Evolutionary conservation across 768 basidiomycete species (phyloP), one percentile per base, ranked within the genome.

Genomic region (Candolleomyces aberdarensis): DNA sequence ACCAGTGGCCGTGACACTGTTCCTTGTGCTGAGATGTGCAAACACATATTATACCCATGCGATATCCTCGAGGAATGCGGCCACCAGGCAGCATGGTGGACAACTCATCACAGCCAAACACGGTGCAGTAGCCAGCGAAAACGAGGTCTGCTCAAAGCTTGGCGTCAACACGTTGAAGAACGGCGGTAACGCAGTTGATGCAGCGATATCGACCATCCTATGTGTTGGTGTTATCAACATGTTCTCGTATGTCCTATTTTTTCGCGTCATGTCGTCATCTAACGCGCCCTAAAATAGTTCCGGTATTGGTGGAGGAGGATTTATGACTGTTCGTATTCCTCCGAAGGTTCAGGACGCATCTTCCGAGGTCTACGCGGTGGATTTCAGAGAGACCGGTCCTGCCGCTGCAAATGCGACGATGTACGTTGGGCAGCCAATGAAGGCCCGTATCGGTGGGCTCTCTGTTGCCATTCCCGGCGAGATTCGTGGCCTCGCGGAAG

Each of bases 101-200:
- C 36, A 36, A 5, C 36, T 36, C 36, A 36, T 36, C 36, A 36
- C 36, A 36, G 36, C 36, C 36, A 36, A 36, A 47, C 46, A 88
- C 63, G 96, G 92, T 5, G 96, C 94, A 0, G 95, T 98, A 14
- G 94, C 96, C 5, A 81, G 88, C 29, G 96, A 98, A 76, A 93
- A 95, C 72, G 80, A 83, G 63, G 75, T 85, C n/a, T 98, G 96
- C 72, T 96, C 94, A 7, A 74, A 90, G 48, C 87, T 96, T 53
- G 96, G 95, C 3, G 85, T 97, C 2, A 76, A 85, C 5, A 78
- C 87, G 9, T 66, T 96, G 60, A 87, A 85, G 74, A 83, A 85
- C 8, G 95, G 94, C 20, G 96, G 96, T 15, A 96, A 91, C 67
- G 95, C 96, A 0, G 85, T 96, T 17, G 96, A 98, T 65, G 88